Base-by-base conservation (phyloP, 208 protist genomes). In the Trypanosoma cruzi region DNA sequence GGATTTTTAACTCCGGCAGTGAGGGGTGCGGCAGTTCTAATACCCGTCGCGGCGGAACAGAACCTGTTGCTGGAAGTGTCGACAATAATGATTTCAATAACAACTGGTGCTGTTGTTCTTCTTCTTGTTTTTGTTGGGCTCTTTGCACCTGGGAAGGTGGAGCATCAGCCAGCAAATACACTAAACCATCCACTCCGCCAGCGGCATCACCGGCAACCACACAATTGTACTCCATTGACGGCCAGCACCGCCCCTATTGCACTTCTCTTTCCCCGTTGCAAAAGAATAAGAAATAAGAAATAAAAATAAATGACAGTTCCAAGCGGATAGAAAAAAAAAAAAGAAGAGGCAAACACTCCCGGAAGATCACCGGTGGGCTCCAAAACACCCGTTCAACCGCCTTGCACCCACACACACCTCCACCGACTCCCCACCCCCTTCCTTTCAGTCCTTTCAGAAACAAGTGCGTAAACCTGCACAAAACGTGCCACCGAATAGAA, bases 141-240 rank as follows among this genome's bases (percentile, higher is more conserved):
- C 22, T 4, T 4, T 42, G 32, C 46, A 32, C 34, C 5, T 26
- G 37, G 6, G 74, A 64, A 54, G 85, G 77, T 24, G 68, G 69
- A 31, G 63, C 44, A 29, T 75, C 53, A 18, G 88, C 64, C 14
- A 86, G 67, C 0, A 73, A 66, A 32, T 77, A 65, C n/a, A 85
- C 58, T 13, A 90, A 60, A 40, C 70, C 78, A 31, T 73, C 77
- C 0, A 79, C 71, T 52, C 84, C 75, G 7, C 64, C 67, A 24
- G 80, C 71, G 20, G 77, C 42, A 62, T 86, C 81, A 16, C 84
- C 80, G 5, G 80, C 65, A 6, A 90, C 59, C 18, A 85, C 54
- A 64, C 81, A 88, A 14, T 61, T 73, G 28, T 86, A 90, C 73
- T 90, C 81, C 85, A 87, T 86, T 22, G n/a, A 18, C 36, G 36